phyloP scores from a whole-genome alignment of 1,139 yeast species.

The Candida glucosophila region DNA sequence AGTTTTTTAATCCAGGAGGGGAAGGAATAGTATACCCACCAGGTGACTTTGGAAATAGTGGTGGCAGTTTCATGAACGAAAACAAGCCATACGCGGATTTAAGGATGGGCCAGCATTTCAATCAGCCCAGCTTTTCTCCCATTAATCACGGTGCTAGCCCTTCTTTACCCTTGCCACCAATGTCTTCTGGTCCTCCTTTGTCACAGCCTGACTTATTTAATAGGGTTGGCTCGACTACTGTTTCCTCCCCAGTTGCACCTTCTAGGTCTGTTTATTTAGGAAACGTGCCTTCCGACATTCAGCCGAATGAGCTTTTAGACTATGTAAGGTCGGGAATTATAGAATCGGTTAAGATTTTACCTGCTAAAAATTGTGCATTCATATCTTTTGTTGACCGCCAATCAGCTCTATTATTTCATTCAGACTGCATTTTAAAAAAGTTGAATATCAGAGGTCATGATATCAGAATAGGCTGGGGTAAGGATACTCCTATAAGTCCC shows the following conservation, averaged over 20 bases:
- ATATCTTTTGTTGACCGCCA: conserved; percentile 55
- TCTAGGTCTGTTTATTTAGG: conserved; percentile 88
- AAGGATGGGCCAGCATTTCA: conserved; percentile 4
- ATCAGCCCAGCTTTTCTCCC: conserved; percentile 1
- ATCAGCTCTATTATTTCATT: conserved; percentile 51
- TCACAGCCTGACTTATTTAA: conserved; percentile 4
- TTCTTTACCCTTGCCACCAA: conserved; percentile 3
- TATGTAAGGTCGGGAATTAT: conserved; percentile 88
- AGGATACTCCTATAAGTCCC: conserved; percentile 56
- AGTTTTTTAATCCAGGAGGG: conserved; percentile 1
- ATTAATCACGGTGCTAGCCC: conserved; percentile 3
- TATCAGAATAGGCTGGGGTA: conserved; percentile 63
- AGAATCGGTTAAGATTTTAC: conserved; percentile 58
- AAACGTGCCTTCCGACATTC: conserved; percentile 73
- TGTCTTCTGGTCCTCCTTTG: conserved; percentile 2
- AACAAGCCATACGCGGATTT: too few species aligned
- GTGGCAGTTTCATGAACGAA: not conserved
- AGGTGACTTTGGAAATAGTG: conserved; percentile 9
- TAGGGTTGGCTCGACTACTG: conserved; percentile 4
- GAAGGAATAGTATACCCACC: conserved; percentile 9
- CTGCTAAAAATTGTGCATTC: conserved; percentile 52
- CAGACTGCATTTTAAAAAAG: conserved; percentile 52
- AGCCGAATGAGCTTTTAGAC: conserved; percentile 75
- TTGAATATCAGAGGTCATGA: conserved; percentile 49
- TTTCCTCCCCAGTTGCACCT: conserved; percentile 38